Conservation (phyloP, 352 stramenopile species). For the Globisporangium camurandrum region DNA sequence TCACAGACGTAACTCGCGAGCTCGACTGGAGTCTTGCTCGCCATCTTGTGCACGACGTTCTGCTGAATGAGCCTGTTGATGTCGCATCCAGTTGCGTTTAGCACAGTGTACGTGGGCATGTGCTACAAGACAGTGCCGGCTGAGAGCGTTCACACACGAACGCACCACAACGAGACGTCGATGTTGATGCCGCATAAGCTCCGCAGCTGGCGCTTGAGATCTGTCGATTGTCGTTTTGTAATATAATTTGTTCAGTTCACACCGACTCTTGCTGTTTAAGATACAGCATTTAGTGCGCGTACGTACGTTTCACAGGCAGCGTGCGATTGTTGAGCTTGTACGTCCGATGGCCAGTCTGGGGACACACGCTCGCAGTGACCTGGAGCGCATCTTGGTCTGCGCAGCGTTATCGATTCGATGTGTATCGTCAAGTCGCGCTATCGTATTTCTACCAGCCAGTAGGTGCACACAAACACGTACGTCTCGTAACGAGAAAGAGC, state of each 20-base stretch:
- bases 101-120: too few species aligned
- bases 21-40: slow-evolving; percentile 18
- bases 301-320: slow-evolving; percentile 26
- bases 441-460: too few species aligned
- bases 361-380: slow-evolving; percentile 20
- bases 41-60: slow-evolving; percentile 23
- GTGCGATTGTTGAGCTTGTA: slow-evolving; percentile 32
- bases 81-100: not conserved
- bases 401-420: not conserved
- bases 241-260: not conserved
- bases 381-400: slow-evolving; percentile 20
- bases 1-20: slow-evolving; percentile 31
- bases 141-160: not conserved
- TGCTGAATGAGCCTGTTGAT: slow-evolving; percentile 25
- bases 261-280: not conserved
- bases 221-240: too few species aligned
- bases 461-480: slow-evolving; percentile 6
- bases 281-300: not conserved
- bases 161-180: slow-evolving; percentile 30
- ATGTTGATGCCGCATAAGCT: slow-evolving; percentile 30
- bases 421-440: too few species aligned
- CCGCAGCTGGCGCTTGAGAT: slow-evolving; percentile 32
- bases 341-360: slow-evolving; percentile 18
- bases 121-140: too few species aligned
- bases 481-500: slow-evolving; percentile 16